Evolutionary conservation across 352 stramenopile genomes (phyloP), one percentile per base, ranked within the genome.

Genomic region (Phytophthora uliginosa): DNA sequence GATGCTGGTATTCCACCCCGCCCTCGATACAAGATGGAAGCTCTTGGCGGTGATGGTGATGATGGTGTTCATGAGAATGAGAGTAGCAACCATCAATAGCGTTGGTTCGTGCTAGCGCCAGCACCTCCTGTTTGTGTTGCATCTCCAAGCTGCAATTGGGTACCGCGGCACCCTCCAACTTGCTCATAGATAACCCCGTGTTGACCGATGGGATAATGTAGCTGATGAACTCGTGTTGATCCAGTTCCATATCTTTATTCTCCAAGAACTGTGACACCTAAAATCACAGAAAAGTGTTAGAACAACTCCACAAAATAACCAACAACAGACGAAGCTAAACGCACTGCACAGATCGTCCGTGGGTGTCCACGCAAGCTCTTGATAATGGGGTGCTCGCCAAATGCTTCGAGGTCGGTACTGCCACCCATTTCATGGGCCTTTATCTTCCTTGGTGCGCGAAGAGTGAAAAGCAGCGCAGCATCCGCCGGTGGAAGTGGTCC

Each of bases 171-270:
- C 42, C 34, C 36, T 78, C 73, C 20, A 74, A 74, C 20, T 83
- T 81, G n/a, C 76, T 73, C 36, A 78, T 58, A n/a, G 78, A 80
- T 40, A 95, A 77, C 4, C 88, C 88, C 2, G 84, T 88, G n/a
- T 85, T 90, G 9, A 95, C 86, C 0, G 88, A 91, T 20, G 88
- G 88, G 33, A 95, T 92, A 53, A 95, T 92, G 69, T 93, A 95
- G 59, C 84, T 82, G 18, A 95, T 66, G 51, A 95, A 94, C 66
- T 95, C 88, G 50, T 84, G 82, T 73, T 94, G 84, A 51, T 95
- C 88, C n/a, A 93, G 68, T 45, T 94, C 83, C 84, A 95, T 92
- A 63, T 95, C 88, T 58, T 93, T 93, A 45, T 85, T 88, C 67
- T 95, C 86, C 63, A 95, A 65, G 20, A 95, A 93, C 61, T 95